Percentiles rank a stretch among this genome's conserved stretches.
phyloP scores from a whole-genome alignment of 2,329 filamentous ascomycete genomes.

The Aureobasidium melanogenum region DNA sequence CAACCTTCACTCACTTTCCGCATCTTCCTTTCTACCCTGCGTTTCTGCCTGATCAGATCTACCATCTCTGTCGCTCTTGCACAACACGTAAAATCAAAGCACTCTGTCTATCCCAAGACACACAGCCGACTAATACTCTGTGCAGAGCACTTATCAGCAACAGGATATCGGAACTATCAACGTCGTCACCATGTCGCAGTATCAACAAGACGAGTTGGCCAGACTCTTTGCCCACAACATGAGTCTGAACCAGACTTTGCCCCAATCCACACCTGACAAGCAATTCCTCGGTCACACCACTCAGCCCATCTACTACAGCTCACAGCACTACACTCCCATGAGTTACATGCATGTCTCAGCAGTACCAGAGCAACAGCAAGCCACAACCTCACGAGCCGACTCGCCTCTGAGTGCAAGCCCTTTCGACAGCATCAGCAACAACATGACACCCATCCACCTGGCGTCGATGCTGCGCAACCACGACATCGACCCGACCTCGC shows the following conservation, averaged over 20 bases:
- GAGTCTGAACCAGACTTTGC: constrained; percentile 41
- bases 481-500: constrained; percentile 58
- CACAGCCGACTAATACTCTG: constrained; percentile 14
- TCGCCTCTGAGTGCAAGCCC: background rate
- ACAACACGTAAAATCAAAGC: constrained; percentile 37
- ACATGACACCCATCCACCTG: constrained; percentile 29
- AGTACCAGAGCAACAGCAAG: constrained; percentile 23
- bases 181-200: constrained; percentile 37
- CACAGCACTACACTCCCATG: constrained; percentile 64
- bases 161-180: constrained; percentile 22
- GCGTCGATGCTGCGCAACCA: constrained; percentile 53
- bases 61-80: constrained; percentile 32
- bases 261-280: constrained; percentile 23
- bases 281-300: constrained; percentile 27
- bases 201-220: constrained; percentile 74
- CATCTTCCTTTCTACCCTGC: constrained; percentile 16
- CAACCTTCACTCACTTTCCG: background rate
- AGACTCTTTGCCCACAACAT: constrained; percentile 69
- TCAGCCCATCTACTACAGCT: constrained; percentile 56
- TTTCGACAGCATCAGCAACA: constrained; percentile 30
- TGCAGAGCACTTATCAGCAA: constrained; percentile 32
- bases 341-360: constrained; percentile 48
- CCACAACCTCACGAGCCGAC: constrained; percentile 15
- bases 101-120: background rate
- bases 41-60: constrained; percentile 24